Evolutionary conservation across 345 rosid species (phyloP), one percentile per base, ranked within the genome.

Genomic region (Turnera subulata): DNA sequence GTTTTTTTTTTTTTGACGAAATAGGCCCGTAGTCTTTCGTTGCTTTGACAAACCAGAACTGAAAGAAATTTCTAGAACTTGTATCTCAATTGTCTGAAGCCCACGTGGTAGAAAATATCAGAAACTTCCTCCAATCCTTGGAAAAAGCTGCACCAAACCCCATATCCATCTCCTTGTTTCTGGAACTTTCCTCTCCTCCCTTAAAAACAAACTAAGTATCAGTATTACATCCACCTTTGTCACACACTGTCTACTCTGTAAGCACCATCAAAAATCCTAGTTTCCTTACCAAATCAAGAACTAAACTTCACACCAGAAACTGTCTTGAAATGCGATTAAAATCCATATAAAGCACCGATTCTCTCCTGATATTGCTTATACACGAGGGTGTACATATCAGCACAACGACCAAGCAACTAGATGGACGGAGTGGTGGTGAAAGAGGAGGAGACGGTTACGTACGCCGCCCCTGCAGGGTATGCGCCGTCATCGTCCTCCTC

Each of bases 401-500:
- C 5, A 29, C 4, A 29, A 29, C 8, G 35, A 29, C 8, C 8
- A 29, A 29, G 35, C 35, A 42, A 80, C n/a, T n/a, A n/a, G n/a
- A n/a, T 73, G 81, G 75, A 74, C 53, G 51, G 59, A 48, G 37
- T 57, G 35, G 48, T 21, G 19, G 53, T 54, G 38, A 63, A 63
- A 14, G 78, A 79, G 56, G 82, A 84, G 40, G 86, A 87, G 67
- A 73, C 77, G 1, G 73, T 66, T 79, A 51, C 70, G 0, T 52
- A 2, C 24, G 42, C 64, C 1, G 59, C 20, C 0, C 57, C 51
- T 8, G 26, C 14, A 1, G 16, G 47, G 23, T 62, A 58, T 1
- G 77, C 84, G 5, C 75, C 85, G 2, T 64, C 78, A 1, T 78
- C 84, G 6, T 77, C 85, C 2, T 76, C 82, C 0, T 77, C 80